A percentile compares a stretch with the other conserved stretches of the same genome.
Conservation (phyloP, 1,284 basidiomycete species). For the Austroboletus niveus region DNA sequence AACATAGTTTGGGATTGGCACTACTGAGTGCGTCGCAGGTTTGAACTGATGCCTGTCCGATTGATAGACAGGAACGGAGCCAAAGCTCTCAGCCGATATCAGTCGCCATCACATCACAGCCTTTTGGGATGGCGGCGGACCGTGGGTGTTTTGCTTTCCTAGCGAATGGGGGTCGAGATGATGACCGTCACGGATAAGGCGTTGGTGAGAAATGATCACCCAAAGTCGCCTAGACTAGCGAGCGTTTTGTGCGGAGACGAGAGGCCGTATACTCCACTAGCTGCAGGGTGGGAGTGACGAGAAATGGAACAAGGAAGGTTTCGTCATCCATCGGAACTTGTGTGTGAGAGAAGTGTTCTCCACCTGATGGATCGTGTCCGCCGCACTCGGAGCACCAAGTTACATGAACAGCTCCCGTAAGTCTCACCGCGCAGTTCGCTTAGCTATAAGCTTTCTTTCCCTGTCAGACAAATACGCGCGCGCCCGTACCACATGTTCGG, state of each 20-base stretch:
- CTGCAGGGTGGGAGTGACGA: neutral
- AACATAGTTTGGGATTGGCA: too few species aligned
- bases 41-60: too few species aligned
- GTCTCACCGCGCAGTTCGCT: constrained; percentile 6
- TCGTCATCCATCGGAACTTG: neutral
- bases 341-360: neutral
- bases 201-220: neutral
- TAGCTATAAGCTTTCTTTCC: neutral
- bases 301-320: neutral
- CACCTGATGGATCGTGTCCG: neutral
- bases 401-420: neutral
- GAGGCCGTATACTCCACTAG: neutral
- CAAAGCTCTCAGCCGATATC: too few species aligned
- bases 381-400: constrained; percentile 1
- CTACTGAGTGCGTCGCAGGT: too few species aligned
- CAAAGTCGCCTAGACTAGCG: neutral
- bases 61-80: too few species aligned
- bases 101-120: too few species aligned
- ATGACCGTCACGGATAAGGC: too few species aligned
- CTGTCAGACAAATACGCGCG: neutral
- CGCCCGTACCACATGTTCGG: neutral
- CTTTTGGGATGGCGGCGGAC: too few species aligned
- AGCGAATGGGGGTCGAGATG: too few species aligned
- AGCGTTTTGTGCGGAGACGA: neutral
- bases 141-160: too few species aligned